Conservation (phyloP, 257 asterid species). For the Haberlea rhodopensis region DNA sequence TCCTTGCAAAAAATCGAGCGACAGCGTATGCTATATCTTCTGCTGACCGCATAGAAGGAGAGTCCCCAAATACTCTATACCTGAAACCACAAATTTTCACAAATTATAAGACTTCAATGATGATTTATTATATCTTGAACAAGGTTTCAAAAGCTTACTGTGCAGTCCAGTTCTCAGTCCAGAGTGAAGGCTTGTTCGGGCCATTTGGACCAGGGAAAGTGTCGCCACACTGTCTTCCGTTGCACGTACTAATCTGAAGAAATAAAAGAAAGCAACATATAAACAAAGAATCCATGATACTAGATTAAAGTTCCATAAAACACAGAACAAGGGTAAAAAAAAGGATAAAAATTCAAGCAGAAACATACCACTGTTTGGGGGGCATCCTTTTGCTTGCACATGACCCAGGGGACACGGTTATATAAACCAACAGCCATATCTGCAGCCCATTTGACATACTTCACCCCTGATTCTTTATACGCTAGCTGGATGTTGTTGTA, state of each 20-base stretch:
- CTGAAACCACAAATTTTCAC: slow-evolving; percentile 31
- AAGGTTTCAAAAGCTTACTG: slow-evolving; percentile 45
- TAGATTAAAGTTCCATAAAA: background rate
- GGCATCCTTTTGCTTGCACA: slow-evolving; percentile 94
- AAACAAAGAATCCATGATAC: background rate
- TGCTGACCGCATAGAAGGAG: slow-evolving; percentile 86
- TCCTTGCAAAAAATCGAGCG: slow-evolving; percentile 75
- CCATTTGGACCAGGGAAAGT: slow-evolving; percentile 86
- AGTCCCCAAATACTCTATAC: slow-evolving; percentile 77
- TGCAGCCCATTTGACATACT: slow-evolving; percentile 86
- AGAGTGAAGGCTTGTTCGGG: slow-evolving; percentile 75
- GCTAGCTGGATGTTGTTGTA: slow-evolving; percentile 74
- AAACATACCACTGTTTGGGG: slow-evolving; percentile 57
- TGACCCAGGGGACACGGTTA: slow-evolving; percentile 71
- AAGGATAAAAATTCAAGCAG: background rate
- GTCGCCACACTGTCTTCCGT: slow-evolving; percentile 93
- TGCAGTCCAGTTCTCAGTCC: slow-evolving; percentile 99
- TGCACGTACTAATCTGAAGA: slow-evolving; percentile 79
- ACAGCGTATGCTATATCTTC: slow-evolving; percentile 80
- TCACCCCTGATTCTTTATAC: slow-evolving; percentile 55
- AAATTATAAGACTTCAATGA: background rate
- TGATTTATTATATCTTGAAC: background rate
- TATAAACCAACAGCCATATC: slow-evolving; percentile 61
- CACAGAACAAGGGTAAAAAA: background rate
- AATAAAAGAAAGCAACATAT: background rate